These are phyloP conservation scores for Orbilia javanica DNA, from an alignment of 2,329 filamentous ascomycete species.

Conservation along the genomic window DNA sequence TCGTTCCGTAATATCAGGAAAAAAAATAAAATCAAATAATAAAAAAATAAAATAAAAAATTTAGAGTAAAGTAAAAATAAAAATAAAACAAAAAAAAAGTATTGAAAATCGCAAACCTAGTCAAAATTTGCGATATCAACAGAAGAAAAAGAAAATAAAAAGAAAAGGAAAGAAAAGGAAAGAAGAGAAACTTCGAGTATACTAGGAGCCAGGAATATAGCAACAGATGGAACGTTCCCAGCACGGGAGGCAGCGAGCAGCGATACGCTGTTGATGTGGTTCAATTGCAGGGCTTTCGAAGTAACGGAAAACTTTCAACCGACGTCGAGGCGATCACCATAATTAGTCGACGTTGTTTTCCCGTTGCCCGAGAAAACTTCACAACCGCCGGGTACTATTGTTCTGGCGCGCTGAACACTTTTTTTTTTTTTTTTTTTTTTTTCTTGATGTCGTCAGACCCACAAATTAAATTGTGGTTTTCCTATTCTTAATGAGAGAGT, in stretches of 20 bases:
- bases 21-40: not conserved
- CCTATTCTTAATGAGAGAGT: slow-evolving; percentile 9
- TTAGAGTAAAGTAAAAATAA: no score
- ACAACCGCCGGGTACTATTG: slow-evolving; percentile 8
- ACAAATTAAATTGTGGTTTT: slow-evolving; percentile 27
- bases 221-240: slow-evolving; percentile 52
- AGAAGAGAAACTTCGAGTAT: not conserved
- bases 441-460: slow-evolving; percentile 42
- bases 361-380: slow-evolving; percentile 42
- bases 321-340: slow-evolving; percentile 45
- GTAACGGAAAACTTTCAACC: slow-evolving; percentile 36
- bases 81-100: not conserved
- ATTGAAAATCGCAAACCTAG: slow-evolving; percentile 13
- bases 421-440: slow-evolving; percentile 35
- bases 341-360: slow-evolving; percentile 45
- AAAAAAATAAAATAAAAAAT: not conserved
- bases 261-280: slow-evolving; percentile 3
- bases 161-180: slow-evolving; percentile 13
- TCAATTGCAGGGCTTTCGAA: slow-evolving; percentile 38
- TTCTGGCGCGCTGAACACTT: slow-evolving; percentile 25
- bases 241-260: slow-evolving; percentile 18
- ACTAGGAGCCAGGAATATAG: slow-evolving; percentile 3
- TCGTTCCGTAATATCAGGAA: slow-evolving; percentile 28
- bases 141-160: slow-evolving; percentile 37
- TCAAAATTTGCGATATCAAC: slow-evolving; percentile 16